phyloP scores from a whole-genome alignment of 192 early-diverging fungal genomes.

The Mortierella claussenii region DNA sequence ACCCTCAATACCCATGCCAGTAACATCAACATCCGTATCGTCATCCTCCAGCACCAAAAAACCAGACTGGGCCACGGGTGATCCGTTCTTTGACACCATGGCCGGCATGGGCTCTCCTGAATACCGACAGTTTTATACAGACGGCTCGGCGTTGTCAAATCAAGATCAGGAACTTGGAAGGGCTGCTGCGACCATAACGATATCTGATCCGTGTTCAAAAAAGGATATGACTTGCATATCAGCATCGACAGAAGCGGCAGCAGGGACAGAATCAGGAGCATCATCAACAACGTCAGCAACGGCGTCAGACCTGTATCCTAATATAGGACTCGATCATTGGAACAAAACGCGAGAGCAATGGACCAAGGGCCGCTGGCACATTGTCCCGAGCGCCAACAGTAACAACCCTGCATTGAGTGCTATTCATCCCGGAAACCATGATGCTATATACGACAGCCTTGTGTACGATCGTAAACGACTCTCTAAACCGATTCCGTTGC shows the following conservation, averaged over 20 bases:
- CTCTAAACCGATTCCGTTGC: slow-evolving; percentile 58
- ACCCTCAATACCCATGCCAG: neutral
- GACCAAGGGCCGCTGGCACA: slow-evolving; percentile 46
- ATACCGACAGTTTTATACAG: slow-evolving; percentile 16
- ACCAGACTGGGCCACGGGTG: slow-evolving; percentile 46
- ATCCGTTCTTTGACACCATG: slow-evolving; percentile 53
- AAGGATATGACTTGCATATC: neutral
- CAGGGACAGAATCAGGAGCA: neutral
- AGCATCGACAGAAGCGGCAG: neutral
- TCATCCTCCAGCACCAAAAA: neutral
- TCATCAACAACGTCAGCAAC: neutral
- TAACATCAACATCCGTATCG: neutral
- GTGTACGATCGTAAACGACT: slow-evolving; percentile 56
- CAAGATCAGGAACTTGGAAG: neutral
- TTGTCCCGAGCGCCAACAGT: slow-evolving; percentile 34
- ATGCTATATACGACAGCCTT: slow-evolving; percentile 58
- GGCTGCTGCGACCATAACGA: neutral
- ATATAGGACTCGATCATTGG: slow-evolving; percentile 59
- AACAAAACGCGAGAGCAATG: slow-evolving; percentile 57
- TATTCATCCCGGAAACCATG: slow-evolving; percentile 37
- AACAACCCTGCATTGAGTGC: slow-evolving; percentile 45
- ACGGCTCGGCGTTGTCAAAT: no score
- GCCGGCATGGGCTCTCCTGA: slow-evolving; percentile 45
- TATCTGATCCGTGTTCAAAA: neutral
- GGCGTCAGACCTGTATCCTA: neutral